Percentiles rank a stretch among this genome's conserved stretches.
Evolutionary conservation across 768 basidiomycete genomes (phyloP).

Genomic region (Calocera cornea): DNA sequence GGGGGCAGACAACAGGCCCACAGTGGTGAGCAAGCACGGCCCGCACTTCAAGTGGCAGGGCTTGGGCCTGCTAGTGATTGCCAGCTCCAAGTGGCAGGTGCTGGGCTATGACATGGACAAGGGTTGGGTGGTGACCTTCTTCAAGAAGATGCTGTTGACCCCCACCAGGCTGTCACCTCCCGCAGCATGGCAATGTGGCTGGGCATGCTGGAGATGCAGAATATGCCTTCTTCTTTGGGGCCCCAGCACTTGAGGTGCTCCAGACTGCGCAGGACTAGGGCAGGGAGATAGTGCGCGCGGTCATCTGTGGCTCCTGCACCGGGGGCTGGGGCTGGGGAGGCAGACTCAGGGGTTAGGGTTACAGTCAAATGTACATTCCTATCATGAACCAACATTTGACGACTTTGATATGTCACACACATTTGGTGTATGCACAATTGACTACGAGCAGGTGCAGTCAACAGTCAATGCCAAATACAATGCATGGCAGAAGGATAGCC

Average conservation of each 20-base stretch:
- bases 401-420: slow-evolving; percentile 84
- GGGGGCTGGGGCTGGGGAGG: slow-evolving; percentile 2
- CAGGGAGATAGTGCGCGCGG: slow-evolving; percentile 35
- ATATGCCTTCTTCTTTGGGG: slow-evolving; percentile 72
- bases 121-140: slow-evolving; percentile 25
- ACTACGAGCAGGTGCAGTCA: slow-evolving; percentile 96
- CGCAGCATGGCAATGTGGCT: slow-evolving; percentile 65
- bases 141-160: slow-evolving; percentile 34
- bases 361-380: no score
- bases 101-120: slow-evolving; percentile 22
- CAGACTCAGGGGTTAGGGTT: no score
- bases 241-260: slow-evolving; percentile 76
- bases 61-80: slow-evolving; percentile 25
- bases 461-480: slow-evolving; percentile 98
- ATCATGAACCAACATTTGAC: slow-evolving; percentile 99
- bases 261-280: slow-evolving; percentile 65
- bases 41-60: slow-evolving; percentile 30
- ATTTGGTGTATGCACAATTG: slow-evolving; percentile 87
- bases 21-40: background rate
- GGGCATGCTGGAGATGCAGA: slow-evolving; percentile 71
- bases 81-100: slow-evolving; percentile 31
- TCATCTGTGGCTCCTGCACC: slow-evolving; percentile 7
- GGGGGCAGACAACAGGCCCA: background rate
- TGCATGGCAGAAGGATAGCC: slow-evolving; percentile 90
- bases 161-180: slow-evolving; percentile 43